Evolutionary conservation across 495 filamentous ascomycete species (phyloP), one percentile per base, ranked within the genome.

Genomic region (Aspergillus avenaceus): DNA sequence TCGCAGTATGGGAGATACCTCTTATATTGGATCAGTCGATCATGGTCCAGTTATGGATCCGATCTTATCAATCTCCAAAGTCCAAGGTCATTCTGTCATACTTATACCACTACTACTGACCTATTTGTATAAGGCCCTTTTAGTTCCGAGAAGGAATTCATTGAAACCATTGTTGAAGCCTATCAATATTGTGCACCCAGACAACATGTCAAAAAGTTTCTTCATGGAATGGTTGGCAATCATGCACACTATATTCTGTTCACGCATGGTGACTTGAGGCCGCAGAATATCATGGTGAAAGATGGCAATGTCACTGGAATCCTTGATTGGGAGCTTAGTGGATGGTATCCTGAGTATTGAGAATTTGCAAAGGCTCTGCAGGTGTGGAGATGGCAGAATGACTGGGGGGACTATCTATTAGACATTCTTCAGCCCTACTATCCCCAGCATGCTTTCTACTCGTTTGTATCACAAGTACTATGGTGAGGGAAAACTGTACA

Each of bases 281-380:
- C 56, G 24, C 54, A 64, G 26, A 78, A 80, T 56, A 73, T 77
- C 44, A 58, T 78, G 43, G 62, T 72, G 8, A 49, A 60, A 5
- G 66, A 67, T 45, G 67, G 60, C 32, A 54, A 66, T 23, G 61
- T 77, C 21, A 64, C 60, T 41, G 75, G 63, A 23, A 65, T 79
- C 56, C 41, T 79, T 14, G 77, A 78, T 53, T 79, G 74, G 75
- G 72, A 75, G 55, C 56, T 66, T 26, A 61, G 72, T 37, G 71
- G 74, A n/a, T 78, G 66, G 65, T 76, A 74, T 60, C 72, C 74
- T 19, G 50, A 60, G 31, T 75, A 77, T 57, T 79, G 73, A 74
- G 73, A 75, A 53, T 75, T 56, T 16, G 23, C 54, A 18, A 59
- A 58, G 29, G 54, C 58, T 24, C 47, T 57, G 6, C 22, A 45